Base-by-base conservation (phyloP, 495 filamentous ascomycete species). In the Tuber borchii region DNA sequence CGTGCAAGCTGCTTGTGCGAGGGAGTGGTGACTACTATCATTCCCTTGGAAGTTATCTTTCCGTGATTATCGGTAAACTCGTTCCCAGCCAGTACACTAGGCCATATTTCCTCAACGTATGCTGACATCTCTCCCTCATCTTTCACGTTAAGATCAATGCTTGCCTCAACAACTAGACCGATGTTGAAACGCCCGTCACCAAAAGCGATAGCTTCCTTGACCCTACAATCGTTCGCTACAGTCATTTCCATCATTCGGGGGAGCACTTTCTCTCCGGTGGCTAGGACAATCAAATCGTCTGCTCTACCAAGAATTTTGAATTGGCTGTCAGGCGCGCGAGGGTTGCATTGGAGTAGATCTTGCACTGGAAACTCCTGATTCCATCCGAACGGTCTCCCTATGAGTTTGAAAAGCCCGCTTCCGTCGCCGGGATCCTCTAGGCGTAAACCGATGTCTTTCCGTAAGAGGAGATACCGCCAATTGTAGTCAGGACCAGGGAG, bases 321-420 rank as follows among this genome's bases (percentile, higher is more conserved):
- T 22, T 79, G 78, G 0, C 84, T 81, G 26, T 87, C 84, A 0
- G 48, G 83, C 69, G 74, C 81, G 69, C 70, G 83, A 1, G 86
- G 86, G 80, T 90, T 90, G 73, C 84, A 85, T 76, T 82, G 85
- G 80, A 91, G 90, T 71, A 90, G 85, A 79, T 88, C 90, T 34
- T 85, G 85, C 40, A 88, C 89, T 0, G 86, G 87, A 79, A 86
- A 90, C 77, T 89, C 88, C 6, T 88, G 87, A 8, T 73, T 73
- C 78, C 78, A 79, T 80, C 90, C 89, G 69, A 90, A 89, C 16
- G 90, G 90, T 83, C 90, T 89, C 5, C 87, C 87, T 20, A 87
- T 85, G 19, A 88, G 84, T 17, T 89, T 86, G n/a, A 90, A 84
- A 2, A 90, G 84, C 2, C 65, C 75, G n/a, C 69, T 51, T 5